Evolutionary conservation across 2,329 filamentous ascomycete species (phyloP), one percentile per base, ranked within the genome.

Genomic region (Trichophyton benhamiae): DNA sequence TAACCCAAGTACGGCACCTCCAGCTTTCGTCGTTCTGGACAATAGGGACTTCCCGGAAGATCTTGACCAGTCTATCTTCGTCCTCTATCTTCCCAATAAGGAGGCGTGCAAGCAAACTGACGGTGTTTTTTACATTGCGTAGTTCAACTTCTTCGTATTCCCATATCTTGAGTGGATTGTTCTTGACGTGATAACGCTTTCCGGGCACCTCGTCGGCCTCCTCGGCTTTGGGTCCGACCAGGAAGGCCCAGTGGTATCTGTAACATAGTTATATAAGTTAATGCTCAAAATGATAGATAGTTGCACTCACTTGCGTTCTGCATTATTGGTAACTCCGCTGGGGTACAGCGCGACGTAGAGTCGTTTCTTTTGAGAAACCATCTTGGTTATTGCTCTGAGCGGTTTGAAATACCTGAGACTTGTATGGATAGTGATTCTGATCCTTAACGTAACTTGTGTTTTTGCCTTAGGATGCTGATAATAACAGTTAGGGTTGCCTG

Each of bases 1-100:
- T 68, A 5, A 77, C 66, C 77, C 76, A 80, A 2, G 67, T 68
- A 3, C 72, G 71, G 62, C 74, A 78, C n/a, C 70, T 71, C 72
- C 75, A 79, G 49, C 64, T 66, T 5, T 69, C 68, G 48, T 77
- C 70, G 52, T 65, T 63, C 55, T 74, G 68, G 2, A 73, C 62
- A 4, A 78, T 62, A 3, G 73, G 72, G 3, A 70, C 65, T 1
- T 55, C 42, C 17, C 68, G 68, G 3, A 78, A 59, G 30, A 76
- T 71, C 0, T 67, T 58, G 13, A 71, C 33, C 2, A 78, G 68
- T 0, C 69, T 67, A 15, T 62, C 17, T 57, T 73, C 66, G 62
- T 78, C 67, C 20, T 68, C 65, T 30, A 78, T 63, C 65, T 79
- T 78, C 38, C 71, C 75, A 59, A 77, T 70, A 11, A 73, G 2